Evolutionary conservation across 2,329 filamentous ascomycete genomes (phyloP), one percentile per base, ranked within the genome.

Genomic region (Botrytis aclada): DNA sequence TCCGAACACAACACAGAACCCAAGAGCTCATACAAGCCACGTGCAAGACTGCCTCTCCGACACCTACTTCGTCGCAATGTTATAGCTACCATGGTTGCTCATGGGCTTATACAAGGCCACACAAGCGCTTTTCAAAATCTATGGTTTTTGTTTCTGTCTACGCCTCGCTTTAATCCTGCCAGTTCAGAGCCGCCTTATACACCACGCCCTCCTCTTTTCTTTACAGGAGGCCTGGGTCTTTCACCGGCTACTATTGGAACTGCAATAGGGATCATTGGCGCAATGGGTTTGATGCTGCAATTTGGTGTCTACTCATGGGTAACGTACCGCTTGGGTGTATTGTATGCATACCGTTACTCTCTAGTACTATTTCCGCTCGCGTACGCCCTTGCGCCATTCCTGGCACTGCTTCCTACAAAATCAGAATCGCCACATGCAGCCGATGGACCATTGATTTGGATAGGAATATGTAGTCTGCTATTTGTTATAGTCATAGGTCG

Each of bases 281-380:
- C 58, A n/a, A 61, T 61, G 58, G 58, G 58, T 9, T 22, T 61
- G 22, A 39, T 37, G 34, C n/a, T 61, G 37, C 58, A 61, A 61
- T 61, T 61, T 37, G 58, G 58, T 61, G 34, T 61, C 34, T 61
- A 61, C 25, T 61, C 58, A 18, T 61, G 58, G 58, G 58, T 61
- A 61, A 61, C 58, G 22, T 6, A 61, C 34, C 58, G 58, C 16
- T 61, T 61, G 58, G 58, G 58, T n/a, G 22, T 61, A 8, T 39
- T 61, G 22, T 16, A 61, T n/a, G 34, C 58, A 61, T 61, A 61
- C 34, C 58, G 58, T 14, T 61, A 61, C 22, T 14, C 58, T 16
- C 34, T 61, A 9, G 58, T 22, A 61, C 14, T 39, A 37, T 61
- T 61, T 37, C 58, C 58, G 6, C 8, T 61, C 34, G 58, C 58